Evolutionary conservation across 345 rosid species (phyloP).

Genomic region (Jatropha curcas): DNA sequence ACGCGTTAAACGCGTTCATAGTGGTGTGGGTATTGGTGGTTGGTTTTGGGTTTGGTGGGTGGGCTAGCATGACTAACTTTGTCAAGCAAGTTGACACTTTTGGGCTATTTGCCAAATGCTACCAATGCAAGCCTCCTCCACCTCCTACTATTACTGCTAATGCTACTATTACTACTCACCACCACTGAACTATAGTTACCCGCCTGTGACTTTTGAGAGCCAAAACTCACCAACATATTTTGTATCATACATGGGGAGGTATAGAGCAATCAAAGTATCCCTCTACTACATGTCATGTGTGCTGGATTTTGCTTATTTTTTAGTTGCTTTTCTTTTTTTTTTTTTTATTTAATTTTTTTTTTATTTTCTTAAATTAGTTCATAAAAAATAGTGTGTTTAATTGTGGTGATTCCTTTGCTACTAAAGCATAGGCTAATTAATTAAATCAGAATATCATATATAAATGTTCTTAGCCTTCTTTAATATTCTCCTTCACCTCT

Average conservation of each 20-base stretch:
- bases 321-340: slow-evolving; percentile 13
- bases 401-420: slow-evolving; percentile 49
- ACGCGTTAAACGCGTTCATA: slow-evolving; percentile 62
- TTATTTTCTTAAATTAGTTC: slow-evolving; percentile 34
- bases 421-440: slow-evolving; percentile 39
- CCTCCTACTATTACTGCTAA: slow-evolving; percentile 40
- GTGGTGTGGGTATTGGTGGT: slow-evolving; percentile 82
- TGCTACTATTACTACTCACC: slow-evolving; percentile 13
- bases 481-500: background rate
- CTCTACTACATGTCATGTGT: slow-evolving; percentile 57
- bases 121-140: slow-evolving; percentile 82
- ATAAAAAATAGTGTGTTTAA: slow-evolving; percentile 52
- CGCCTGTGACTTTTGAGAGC: background rate
- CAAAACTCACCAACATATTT: slow-evolving; percentile 27
- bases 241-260: slow-evolving; percentile 58
- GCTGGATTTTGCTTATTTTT: slow-evolving; percentile 40
- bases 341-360: slow-evolving; percentile 11
- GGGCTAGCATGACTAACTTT: slow-evolving; percentile 97
- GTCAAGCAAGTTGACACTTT: slow-evolving; percentile 81
- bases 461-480: background rate
- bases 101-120: slow-evolving; percentile 96
- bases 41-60: slow-evolving; percentile 90
- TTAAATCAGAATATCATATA: slow-evolving; percentile 24
- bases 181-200: slow-evolving; percentile 31
- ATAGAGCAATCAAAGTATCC: slow-evolving; percentile 34